A percentile compares a stretch with the other conserved stretches of the same genome.
Evolutionary conservation across 805 yeast genomes (phyloP).

Genomic region (Ogataea saltuana): DNA sequence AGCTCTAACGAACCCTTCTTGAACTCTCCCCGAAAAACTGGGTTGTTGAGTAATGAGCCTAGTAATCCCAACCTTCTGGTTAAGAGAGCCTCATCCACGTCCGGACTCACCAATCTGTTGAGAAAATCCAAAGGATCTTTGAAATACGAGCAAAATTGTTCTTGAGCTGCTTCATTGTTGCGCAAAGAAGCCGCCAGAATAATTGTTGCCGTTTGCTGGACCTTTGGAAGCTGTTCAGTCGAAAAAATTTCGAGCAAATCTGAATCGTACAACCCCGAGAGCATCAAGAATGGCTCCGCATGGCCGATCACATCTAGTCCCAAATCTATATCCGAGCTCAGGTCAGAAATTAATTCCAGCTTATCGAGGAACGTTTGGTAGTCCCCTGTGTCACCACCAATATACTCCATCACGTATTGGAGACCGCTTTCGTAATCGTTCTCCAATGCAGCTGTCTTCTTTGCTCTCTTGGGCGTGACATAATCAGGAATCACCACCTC

Average conservation of each 20-base stretch:
- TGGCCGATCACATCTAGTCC: conserved; percentile 49
- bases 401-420: conserved; percentile 11
- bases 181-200: conserved; percentile 68
- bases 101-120: conserved; percentile 15
- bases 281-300: conserved; percentile 35
- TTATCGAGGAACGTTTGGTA: conserved; percentile 14
- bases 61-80: conserved; percentile 53
- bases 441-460: not conserved
- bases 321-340: conserved; percentile 64
- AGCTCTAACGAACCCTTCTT: conserved; percentile 21
- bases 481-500: conserved; percentile 11
- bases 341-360: conserved; percentile 52
- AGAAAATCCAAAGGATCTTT: conserved; percentile 22
- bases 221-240: conserved; percentile 13
- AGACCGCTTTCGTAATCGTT: conserved; percentile 8
- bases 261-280: conserved; percentile 30
- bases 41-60: conserved; percentile 44
- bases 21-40: conserved; percentile 35
- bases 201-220: conserved; percentile 56
- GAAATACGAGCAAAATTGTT: conserved; percentile 19
- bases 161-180: conserved; percentile 57
- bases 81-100: conserved; percentile 15
- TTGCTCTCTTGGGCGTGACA: conserved; percentile 1
- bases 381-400: conserved; percentile 9
- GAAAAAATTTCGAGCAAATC: conserved; percentile 5